Percentiles rank a stretch among this genome's conserved stretches.
Conservation (phyloP, 73 alveolate genomes). For the Stentor coeruleus region DNA sequence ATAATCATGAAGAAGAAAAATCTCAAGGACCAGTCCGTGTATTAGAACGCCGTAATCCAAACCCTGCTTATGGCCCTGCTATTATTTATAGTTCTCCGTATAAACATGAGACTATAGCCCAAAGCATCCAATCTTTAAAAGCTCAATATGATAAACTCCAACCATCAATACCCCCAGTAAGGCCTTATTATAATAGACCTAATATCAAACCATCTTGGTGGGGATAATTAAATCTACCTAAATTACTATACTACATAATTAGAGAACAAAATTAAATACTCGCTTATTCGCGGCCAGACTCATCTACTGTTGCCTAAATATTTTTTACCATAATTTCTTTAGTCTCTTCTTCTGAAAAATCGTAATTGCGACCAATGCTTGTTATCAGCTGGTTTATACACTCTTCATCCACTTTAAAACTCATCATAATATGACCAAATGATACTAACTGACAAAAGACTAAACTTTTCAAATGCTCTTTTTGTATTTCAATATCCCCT, state of each 20-base stretch:
- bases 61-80: background rate
- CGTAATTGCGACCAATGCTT: background rate
- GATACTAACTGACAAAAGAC: constrained; percentile 20
- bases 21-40: background rate
- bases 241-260: too few species aligned
- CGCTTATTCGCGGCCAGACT: background rate
- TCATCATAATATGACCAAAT: constrained; percentile 10
- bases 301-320: constrained; percentile 1
- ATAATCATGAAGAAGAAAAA: too few species aligned
- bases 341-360: background rate
- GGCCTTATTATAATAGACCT: background rate
- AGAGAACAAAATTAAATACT: too few species aligned
- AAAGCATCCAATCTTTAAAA: background rate
- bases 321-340: background rate
- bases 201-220: background rate
- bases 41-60: background rate
- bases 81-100: background rate
- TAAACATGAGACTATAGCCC: background rate
- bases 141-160: background rate
- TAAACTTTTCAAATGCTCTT: background rate
- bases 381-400: background rate
- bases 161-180: background rate
- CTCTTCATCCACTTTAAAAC: constrained; percentile 11
- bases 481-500: background rate
- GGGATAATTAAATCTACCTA: background rate